phyloP scores from a whole-genome alignment of 257 asterid species.

The Forsythia suspensa region DNA sequence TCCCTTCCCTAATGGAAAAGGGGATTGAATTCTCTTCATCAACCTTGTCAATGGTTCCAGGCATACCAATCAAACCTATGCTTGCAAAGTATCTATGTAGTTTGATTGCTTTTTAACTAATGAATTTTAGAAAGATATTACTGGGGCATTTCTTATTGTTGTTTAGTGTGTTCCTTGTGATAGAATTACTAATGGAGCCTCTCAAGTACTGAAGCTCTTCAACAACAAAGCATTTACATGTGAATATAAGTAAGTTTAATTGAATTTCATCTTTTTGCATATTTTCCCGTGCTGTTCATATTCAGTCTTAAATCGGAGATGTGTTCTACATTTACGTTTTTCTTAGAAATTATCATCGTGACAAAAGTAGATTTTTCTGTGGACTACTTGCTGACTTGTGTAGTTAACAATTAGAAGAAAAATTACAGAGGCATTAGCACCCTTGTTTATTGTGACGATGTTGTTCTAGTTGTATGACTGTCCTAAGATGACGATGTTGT shows the following conservation, averaged over 20 bases:
- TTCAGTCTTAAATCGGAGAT: background rate
- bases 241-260: conserved; percentile 70
- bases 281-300: background rate
- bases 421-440: background rate
- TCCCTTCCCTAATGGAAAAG: conserved; percentile 73
- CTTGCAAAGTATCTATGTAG: conserved; percentile 67
- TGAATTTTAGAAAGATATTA: conserved; percentile 5
- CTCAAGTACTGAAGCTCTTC: conserved; percentile 69
- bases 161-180: conserved; percentile 25
- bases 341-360: background rate
- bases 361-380: background rate
- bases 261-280: background rate
- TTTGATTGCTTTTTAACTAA: background rate
- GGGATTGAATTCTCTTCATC: conserved; percentile 71
- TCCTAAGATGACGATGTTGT: background rate
- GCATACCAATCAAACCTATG: conserved; percentile 94
- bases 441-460: background rate
- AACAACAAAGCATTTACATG: conserved; percentile 75
- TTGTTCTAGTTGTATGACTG: background rate
- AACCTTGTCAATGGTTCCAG: conserved; percentile 78
- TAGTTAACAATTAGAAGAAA: background rate
- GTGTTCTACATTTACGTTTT: background rate
- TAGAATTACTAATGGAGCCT: conserved; percentile 79
- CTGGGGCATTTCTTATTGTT: conserved; percentile 18
- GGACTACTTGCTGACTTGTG: background rate